These are phyloP conservation scores for Russula sp. DNA, from an alignment of 768 basidiomycete genomes.

Conservation along the genomic window DNA sequence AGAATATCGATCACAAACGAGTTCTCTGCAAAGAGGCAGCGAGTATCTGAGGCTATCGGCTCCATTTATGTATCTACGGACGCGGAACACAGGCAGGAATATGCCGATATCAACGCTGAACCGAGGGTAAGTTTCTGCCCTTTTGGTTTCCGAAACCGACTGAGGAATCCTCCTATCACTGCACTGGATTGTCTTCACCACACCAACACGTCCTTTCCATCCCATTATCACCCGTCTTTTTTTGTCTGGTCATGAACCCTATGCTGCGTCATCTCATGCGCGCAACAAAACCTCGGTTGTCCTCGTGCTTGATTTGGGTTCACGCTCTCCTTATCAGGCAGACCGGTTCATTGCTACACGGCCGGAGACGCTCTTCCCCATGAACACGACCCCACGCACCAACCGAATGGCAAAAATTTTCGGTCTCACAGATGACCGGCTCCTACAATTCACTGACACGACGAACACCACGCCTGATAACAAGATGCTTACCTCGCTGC, in stretches of 20 bases:
- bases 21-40: slow-evolving; percentile 21
- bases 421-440: slow-evolving; percentile 48
- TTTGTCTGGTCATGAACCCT: neutral
- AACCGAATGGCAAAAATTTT: slow-evolving; percentile 56
- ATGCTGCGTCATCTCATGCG: neutral
- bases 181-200: neutral
- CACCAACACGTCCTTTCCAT: slow-evolving; percentile 1
- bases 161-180: neutral
- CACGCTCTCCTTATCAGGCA: slow-evolving; percentile 32
- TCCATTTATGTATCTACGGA: slow-evolving; percentile 12
- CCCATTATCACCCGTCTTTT: neutral
- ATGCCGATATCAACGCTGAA: slow-evolving; percentile 19
- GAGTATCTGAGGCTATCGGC: slow-evolving; percentile 17
- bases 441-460: slow-evolving; percentile 46
- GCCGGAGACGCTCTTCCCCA: slow-evolving; percentile 43
- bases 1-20: slow-evolving; percentile 21
- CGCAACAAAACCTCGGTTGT: slow-evolving; percentile 1
- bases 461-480: slow-evolving; percentile 29
- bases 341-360: slow-evolving; percentile 56
- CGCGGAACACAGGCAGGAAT: slow-evolving; percentile 10
- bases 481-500: slow-evolving; percentile 41
- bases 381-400: slow-evolving; percentile 60
- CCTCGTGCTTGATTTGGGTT: neutral
- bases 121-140: slow-evolving; percentile 16
- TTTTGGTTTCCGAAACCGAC: neutral